Evolutionary conservation across 805 yeast genomes (phyloP), one percentile per base, ranked within the genome.

Genomic region (Nakazawaea laoshanensis): DNA sequence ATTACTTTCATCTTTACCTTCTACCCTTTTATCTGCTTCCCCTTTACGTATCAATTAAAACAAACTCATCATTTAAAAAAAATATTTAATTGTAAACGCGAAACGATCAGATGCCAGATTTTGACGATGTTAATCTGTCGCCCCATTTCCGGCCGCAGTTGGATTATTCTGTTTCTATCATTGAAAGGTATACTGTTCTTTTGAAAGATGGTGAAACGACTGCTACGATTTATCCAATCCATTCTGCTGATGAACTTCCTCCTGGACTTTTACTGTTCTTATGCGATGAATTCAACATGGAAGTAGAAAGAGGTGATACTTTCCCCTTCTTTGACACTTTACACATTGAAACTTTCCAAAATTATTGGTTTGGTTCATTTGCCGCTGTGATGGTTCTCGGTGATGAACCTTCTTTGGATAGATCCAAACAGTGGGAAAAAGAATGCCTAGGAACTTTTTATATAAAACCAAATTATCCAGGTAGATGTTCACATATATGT

Each of bases 271-370:
- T 86, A 24, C 80, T 82, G 13, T 88, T 89, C 49, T 53, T 89
- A 26, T 75, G 89, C 41, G 96, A 88, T 51, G 97, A 92, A 56
- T 84, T 83, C 59, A 89, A 89, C 54, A 80, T 82, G 76, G 98
- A 89, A 52, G 74, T 89, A 16, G 88, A 79, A 40, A 66, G 85
- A 27, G 96, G 96, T 23, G 89, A 83, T 40, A 80, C 95, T 7
- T 78, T 73, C 50, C 88, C 96, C 2, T 82, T 83, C 51, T 81
- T 85, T 43, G 95, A 87, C 42, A 75, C 84, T 3, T 57, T 89
- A 32, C 74, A 77, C 23, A 57, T 83, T 27, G 85, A 83, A 34
- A 77, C 81, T 40, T 92, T 89, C 49, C 80, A 74, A 46, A 72
- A 74, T 39, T 79, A 77, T 48, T 89, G 98, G 98, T 87, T 92